A percentile compares a stretch with the other conserved stretches of the same genome.
phyloP scores from a whole-genome alignment of 306 rosid species.

The Dalbergia oliveri region DNA sequence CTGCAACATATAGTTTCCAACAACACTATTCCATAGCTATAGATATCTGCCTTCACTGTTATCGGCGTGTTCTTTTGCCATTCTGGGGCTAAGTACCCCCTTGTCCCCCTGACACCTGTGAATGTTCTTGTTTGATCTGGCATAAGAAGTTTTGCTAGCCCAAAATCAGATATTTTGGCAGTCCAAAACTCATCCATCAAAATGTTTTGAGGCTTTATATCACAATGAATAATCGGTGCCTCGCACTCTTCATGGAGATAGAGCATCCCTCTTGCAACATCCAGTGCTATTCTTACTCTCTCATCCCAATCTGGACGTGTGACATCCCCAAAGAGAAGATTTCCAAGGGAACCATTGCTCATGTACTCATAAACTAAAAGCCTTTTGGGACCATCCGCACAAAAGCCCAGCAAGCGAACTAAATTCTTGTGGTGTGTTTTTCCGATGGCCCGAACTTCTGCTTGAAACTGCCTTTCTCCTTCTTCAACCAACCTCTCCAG shows the following conservation, averaged over 20 bases:
- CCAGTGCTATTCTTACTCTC: slow-evolving; percentile 19
- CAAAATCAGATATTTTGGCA: slow-evolving; percentile 46
- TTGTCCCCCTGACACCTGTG: slow-evolving; percentile 45
- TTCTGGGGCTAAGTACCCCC: slow-evolving; percentile 46
- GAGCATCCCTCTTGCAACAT: slow-evolving; percentile 44
- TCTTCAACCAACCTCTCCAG: slow-evolving; percentile 33
- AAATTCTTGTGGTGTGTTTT: slow-evolving; percentile 45
- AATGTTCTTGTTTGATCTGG: slow-evolving; percentile 33
- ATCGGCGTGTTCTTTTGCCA: slow-evolving; percentile 43
- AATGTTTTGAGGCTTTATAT: slow-evolving; percentile 43
- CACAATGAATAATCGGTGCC: slow-evolving; percentile 40
- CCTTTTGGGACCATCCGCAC: slow-evolving; percentile 38
- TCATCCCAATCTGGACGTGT: slow-evolving; percentile 29
- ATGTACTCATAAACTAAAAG: slow-evolving; percentile 39
- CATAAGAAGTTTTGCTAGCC: slow-evolving; percentile 37
- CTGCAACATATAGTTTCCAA: slow-evolving; percentile 40
- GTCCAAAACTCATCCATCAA: slow-evolving; percentile 36
- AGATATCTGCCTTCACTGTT: slow-evolving; percentile 37
- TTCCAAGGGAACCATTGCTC: slow-evolving; percentile 40
- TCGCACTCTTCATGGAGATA: slow-evolving; percentile 46
- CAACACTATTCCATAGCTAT: slow-evolving; percentile 39
- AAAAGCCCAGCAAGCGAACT: slow-evolving; percentile 43
- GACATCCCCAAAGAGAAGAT: not conserved
- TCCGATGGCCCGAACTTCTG: slow-evolving; percentile 40
- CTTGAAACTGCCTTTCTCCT: slow-evolving; percentile 37